These are phyloP conservation scores for Talaromyces verruculosus DNA, from an alignment of 2,329 filamentous ascomycete species.

Conservation along the genomic window DNA sequence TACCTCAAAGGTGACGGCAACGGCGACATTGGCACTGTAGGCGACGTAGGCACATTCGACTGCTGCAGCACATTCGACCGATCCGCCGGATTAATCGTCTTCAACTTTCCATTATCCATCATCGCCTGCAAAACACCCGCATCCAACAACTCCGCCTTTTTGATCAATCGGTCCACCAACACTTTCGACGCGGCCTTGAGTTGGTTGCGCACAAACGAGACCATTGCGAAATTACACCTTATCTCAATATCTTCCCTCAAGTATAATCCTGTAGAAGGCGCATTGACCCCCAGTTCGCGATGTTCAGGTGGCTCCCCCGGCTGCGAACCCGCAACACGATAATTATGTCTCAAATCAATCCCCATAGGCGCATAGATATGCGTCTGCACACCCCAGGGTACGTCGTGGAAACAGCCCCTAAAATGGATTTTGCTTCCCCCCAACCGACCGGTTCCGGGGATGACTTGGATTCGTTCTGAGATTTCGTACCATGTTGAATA, in stretches of 20 bases:
- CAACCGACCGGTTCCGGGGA: slow-evolving; percentile 59
- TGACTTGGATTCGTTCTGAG: slow-evolving; percentile 72
- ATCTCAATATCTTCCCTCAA: slow-evolving; percentile 80
- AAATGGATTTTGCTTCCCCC: slow-evolving; percentile 69
- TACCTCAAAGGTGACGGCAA: slow-evolving; percentile 10
- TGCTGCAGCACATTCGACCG: slow-evolving; percentile 12
- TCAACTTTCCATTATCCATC: slow-evolving; percentile 21
- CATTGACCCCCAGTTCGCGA: slow-evolving; percentile 66
- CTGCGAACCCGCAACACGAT: slow-evolving; percentile 69
- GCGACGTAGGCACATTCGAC: neutral
- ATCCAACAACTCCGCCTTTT: slow-evolving; percentile 47
- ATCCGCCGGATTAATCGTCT: slow-evolving; percentile 21
- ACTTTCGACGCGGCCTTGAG: slow-evolving; percentile 71
- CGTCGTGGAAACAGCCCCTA: slow-evolving; percentile 75
- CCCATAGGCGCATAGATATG: slow-evolving; percentile 81
- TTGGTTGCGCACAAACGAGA: slow-evolving; percentile 75
- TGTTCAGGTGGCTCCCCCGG: slow-evolving; percentile 69
- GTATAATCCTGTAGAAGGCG: slow-evolving; percentile 68
- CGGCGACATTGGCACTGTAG: neutral
- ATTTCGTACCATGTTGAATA: slow-evolving; percentile 72
- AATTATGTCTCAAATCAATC: slow-evolving; percentile 73
- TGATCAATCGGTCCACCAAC: slow-evolving; percentile 63
- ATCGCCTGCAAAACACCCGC: slow-evolving; percentile 21
- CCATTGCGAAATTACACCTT: slow-evolving; percentile 73
- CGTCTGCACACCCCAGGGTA: slow-evolving; percentile 73